Evolutionary conservation across 78 protist species (phyloP).

Genomic region (Neovahlkampfia damariscottae): DNA sequence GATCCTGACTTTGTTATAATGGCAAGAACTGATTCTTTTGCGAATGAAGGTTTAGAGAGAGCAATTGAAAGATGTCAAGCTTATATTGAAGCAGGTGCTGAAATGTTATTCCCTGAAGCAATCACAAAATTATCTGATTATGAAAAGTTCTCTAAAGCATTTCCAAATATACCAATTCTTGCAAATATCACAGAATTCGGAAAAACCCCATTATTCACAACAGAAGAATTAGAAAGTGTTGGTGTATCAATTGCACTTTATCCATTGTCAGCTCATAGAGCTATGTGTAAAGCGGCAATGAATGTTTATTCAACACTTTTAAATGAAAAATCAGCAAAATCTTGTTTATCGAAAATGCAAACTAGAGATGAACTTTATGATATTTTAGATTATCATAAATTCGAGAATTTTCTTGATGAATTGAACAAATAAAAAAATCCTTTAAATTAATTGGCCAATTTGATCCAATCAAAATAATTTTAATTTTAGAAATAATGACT

Average conservation of each 20-base stretch:
- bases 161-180: constrained; percentile 40
- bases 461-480: no score
- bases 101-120: constrained; percentile 59
- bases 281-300: constrained; percentile 28
- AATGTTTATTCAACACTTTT: constrained; percentile 30
- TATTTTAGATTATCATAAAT: constrained; percentile 32
- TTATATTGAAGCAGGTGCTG: constrained; percentile 61
- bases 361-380: constrained; percentile 35
- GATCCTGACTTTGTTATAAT: constrained; percentile 39
- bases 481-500: no score
- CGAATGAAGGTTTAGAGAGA: constrained; percentile 51
- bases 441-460: no score
- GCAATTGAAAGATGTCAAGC: constrained; percentile 34
- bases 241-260: constrained; percentile 41
- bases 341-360: constrained; percentile 34
- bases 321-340: constrained; percentile 27
- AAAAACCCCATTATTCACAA: constrained; percentile 34
- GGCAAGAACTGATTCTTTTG: constrained; percentile 54
- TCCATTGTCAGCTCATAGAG: constrained; percentile 40
- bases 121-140: constrained; percentile 34
- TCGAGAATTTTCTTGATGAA: constrained; percentile 26
- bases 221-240: constrained; percentile 14
- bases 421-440: constrained; percentile 11
- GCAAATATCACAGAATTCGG: constrained; percentile 58
- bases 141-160: constrained; percentile 3